Percentiles rank a stretch among this genome's conserved stretches.
Evolutionary conservation across 1,139 yeast species (phyloP).

Genomic region (Pneumocystis canis): DNA sequence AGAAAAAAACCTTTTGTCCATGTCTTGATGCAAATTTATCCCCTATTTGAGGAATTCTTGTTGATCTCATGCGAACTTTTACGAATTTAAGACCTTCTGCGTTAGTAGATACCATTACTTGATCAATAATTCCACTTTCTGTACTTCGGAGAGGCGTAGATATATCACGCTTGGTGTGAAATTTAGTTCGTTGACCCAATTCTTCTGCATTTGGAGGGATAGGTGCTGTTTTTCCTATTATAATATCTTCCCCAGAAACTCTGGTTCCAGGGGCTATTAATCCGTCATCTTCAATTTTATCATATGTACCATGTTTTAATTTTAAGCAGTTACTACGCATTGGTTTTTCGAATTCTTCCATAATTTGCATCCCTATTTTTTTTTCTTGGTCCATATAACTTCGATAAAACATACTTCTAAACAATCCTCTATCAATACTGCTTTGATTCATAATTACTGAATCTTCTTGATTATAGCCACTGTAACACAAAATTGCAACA

Average conservation of each 20-base stretch:
- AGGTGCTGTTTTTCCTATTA: constrained; percentile 96
- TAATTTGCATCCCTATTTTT: constrained; percentile 84
- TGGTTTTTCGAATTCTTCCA: constrained; percentile 34
- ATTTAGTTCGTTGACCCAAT: constrained; percentile 93
- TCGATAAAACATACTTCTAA: constrained; percentile 88
- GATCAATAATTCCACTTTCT: constrained; percentile 96
- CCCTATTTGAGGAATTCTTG: constrained; percentile 96
- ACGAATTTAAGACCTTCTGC: constrained; percentile 97
- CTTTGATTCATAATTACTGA: constrained; percentile 99
- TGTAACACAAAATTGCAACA: constrained; percentile 94
- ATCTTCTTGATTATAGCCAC: constrained; percentile 99
- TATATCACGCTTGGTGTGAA: constrained; percentile 96
- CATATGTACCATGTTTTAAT: constrained; percentile 95
- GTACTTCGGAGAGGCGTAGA: constrained; percentile 94
- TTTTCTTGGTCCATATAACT: constrained; percentile 98
- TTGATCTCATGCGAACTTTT: constrained; percentile 96
- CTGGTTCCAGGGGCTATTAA: constrained; percentile 95
- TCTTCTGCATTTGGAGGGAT: constrained; percentile 89
- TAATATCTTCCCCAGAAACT: constrained; percentile 96
- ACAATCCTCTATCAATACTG: constrained; percentile 89
- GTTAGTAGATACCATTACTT: constrained; percentile 87
- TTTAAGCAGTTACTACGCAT: constrained; percentile 86
- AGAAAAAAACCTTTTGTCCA: constrained; percentile 54
- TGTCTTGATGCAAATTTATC: constrained; percentile 98
- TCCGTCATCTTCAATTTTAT: constrained; percentile 95